These are phyloP conservation scores for Sporothrix protearum DNA, from an alignment of 2,329 filamentous ascomycete species.

Conservation along the genomic window DNA sequence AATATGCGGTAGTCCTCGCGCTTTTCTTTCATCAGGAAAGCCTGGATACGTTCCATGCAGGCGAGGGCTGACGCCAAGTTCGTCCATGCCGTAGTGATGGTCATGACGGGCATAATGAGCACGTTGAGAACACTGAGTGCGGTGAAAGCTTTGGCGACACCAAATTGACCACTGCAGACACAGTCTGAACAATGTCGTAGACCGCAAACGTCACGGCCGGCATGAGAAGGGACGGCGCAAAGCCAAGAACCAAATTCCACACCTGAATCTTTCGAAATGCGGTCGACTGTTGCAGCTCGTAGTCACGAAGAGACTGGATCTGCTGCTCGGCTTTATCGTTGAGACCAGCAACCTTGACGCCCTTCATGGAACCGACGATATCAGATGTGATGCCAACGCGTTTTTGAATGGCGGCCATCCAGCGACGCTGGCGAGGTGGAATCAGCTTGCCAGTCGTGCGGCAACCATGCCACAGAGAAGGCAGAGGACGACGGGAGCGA, in stretches of 20 bases:
- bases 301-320: constrained; percentile 23
- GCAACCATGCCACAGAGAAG: constrained; percentile 17
- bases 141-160: constrained; percentile 25
- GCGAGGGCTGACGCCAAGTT: constrained; percentile 26
- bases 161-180: constrained; percentile 23
- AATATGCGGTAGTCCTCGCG: constrained; percentile 25
- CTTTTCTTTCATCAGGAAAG: constrained; percentile 25
- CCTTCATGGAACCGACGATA: constrained; percentile 50
- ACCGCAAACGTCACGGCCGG: constrained; percentile 25
- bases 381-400: constrained; percentile 47
- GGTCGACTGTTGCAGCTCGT: constrained; percentile 23
- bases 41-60: constrained; percentile 26
- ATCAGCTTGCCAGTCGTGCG: constrained; percentile 19
- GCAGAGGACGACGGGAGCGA: constrained; percentile 22
- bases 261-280: constrained; percentile 23
- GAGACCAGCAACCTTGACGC: constrained; percentile 49
- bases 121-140: constrained; percentile 24
- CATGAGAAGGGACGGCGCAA: constrained; percentile 23
- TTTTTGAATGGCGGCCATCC: constrained; percentile 49
- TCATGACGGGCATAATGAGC: constrained; percentile 23
- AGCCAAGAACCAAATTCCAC: constrained; percentile 17
- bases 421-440: constrained; percentile 31
- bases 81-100: constrained; percentile 23
- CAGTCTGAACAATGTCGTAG: constrained; percentile 24
- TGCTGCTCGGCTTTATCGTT: constrained; percentile 38